Evolutionary conservation across 2,329 filamentous ascomycete species (phyloP).

Genomic region (Plectosphaerella sp.): DNA sequence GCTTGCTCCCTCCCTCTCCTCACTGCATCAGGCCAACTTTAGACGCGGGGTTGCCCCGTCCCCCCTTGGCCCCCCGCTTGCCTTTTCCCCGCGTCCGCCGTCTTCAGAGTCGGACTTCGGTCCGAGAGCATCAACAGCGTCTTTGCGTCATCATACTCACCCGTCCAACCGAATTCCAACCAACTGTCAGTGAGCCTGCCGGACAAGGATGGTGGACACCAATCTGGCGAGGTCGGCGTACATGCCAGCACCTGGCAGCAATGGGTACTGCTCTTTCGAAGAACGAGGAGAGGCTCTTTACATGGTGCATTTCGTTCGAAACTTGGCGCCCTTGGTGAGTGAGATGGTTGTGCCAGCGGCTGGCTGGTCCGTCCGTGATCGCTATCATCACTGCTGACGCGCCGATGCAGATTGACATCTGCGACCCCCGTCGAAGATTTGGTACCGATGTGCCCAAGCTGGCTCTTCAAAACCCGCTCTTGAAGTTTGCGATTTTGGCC

Average conservation of each 20-base stretch:
- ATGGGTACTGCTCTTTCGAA: background rate
- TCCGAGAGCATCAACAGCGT: too few species aligned
- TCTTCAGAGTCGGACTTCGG: too few species aligned
- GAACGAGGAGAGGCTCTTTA: background rate
- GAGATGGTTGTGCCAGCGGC: background rate
- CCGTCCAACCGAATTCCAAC: too few species aligned
- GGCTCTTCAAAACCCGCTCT: slow-evolving; percentile 29
- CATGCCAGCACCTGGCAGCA: background rate
- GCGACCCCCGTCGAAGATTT: slow-evolving; percentile 33
- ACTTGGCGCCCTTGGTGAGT: background rate
- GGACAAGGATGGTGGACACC: too few species aligned
- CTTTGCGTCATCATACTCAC: too few species aligned
- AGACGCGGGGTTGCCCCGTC: too few species aligned
- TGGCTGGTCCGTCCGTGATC: background rate
- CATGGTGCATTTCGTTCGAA: background rate
- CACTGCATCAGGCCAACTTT: too few species aligned
- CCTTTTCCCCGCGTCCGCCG: too few species aligned
- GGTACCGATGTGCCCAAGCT: slow-evolving; percentile 33
- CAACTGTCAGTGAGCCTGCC: too few species aligned
- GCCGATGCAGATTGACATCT: slow-evolving; percentile 30
- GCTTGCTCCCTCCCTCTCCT: too few species aligned
- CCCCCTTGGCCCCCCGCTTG: too few species aligned
- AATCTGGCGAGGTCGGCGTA: background rate
- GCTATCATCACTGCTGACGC: background rate
- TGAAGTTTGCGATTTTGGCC: slow-evolving; percentile 21